phyloP scores from a whole-genome alignment of 768 basidiomycete genomes.

The Leccinum barrowsii region DNA sequence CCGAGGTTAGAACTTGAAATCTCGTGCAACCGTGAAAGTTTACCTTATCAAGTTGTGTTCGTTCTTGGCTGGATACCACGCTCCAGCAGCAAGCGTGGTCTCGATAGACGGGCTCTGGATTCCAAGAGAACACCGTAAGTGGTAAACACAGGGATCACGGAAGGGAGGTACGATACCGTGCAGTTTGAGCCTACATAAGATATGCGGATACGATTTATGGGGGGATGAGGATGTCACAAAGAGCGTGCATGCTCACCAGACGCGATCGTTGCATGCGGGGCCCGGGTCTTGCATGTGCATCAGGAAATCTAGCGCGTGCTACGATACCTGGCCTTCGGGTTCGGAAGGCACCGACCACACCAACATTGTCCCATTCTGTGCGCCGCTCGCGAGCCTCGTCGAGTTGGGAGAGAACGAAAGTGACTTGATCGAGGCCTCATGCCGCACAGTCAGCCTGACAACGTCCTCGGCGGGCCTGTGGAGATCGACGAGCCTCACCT shows the following conservation, averaged over 20 bases:
- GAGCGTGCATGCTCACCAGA: constrained; percentile 53
- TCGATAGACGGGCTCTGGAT: constrained; percentile 33
- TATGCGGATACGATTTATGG: not conserved
- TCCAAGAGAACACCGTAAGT: not conserved
- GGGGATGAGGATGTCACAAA: not conserved
- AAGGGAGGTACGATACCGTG: constrained; percentile 45
- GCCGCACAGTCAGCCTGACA: constrained; percentile 1
- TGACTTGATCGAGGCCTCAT: constrained; percentile 1
- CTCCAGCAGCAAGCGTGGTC: constrained; percentile 74
- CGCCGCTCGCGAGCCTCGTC: constrained; percentile 15
- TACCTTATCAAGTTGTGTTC: constrained; percentile 77
- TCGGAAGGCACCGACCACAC: constrained; percentile 13
- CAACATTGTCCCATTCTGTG: constrained; percentile 12
- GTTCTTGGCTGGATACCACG: constrained; percentile 75
- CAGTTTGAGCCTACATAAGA: constrained; percentile 69
- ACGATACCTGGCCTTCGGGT: constrained; percentile 80
- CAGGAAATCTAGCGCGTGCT: constrained; percentile 82
- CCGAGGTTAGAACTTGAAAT: not conserved
- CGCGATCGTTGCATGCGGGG: constrained; percentile 65
- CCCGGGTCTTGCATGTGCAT: constrained; percentile 50
- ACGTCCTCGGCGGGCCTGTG: not conserved
- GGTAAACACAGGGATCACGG: not conserved
- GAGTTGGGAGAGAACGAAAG: constrained; percentile 12
- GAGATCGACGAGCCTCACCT: constrained; percentile 8
- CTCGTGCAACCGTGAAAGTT: not conserved